These are phyloP conservation scores for Lolium perenne DNA, from an alignment of 176 grass and related monocot species.

Conservation along the genomic window DNA sequence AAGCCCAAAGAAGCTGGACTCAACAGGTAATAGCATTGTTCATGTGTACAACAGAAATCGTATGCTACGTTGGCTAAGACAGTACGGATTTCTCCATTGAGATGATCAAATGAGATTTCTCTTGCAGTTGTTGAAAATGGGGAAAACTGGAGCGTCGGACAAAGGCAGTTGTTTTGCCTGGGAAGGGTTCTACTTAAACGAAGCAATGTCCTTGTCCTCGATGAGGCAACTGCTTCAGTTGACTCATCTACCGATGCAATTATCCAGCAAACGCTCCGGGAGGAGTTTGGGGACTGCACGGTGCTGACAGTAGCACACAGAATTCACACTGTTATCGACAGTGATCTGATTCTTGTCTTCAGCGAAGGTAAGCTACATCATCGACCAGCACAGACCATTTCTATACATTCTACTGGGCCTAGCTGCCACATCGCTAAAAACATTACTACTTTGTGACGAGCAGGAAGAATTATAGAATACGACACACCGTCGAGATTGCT, in stretches of 20 bases:
- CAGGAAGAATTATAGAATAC: constrained; percentile 83
- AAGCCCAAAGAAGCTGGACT: constrained; percentile 78
- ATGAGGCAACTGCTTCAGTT: constrained; percentile 95
- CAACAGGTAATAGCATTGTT: constrained; percentile 61
- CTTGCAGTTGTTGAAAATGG: constrained; percentile 87
- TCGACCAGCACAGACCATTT: background rate
- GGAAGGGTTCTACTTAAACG: constrained; percentile 84
- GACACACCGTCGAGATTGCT: constrained; percentile 75
- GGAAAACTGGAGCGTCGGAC: constrained; percentile 94
- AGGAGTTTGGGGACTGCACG: constrained; percentile 77
- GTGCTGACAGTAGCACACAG: constrained; percentile 89
- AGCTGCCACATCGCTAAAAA: constrained; percentile 34
- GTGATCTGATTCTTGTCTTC: constrained; percentile 89
- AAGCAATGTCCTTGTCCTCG: constrained; percentile 80
- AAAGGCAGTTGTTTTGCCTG: constrained; percentile 89
- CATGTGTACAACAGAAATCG: background rate
- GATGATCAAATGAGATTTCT: constrained; percentile 39
- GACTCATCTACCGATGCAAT: constrained; percentile 82
- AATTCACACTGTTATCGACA: constrained; percentile 94
- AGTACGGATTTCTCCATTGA: background rate
- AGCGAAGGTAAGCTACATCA: constrained; percentile 65
- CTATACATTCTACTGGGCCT: constrained; percentile 27
- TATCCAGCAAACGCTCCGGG: constrained; percentile 67
- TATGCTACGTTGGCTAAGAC: background rate
- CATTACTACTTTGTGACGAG: constrained; percentile 42